Evolutionary conservation across 345 rosid species (phyloP).

Genomic region (Excoecaria cochinchinensis): DNA sequence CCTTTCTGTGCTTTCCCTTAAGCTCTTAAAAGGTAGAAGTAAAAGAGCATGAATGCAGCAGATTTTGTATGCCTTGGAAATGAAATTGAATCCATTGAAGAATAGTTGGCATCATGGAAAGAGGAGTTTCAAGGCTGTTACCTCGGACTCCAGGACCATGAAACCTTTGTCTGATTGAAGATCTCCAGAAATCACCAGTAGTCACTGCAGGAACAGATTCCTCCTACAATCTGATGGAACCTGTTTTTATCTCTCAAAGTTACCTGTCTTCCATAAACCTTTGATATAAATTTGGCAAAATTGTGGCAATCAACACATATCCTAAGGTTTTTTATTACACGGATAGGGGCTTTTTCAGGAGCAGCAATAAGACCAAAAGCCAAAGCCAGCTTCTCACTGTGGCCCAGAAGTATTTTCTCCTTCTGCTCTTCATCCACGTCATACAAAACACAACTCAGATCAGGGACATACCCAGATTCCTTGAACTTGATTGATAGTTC

Average conservation of each 20-base stretch:
- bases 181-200: conserved; percentile 56
- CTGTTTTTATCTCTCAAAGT: conserved; percentile 73
- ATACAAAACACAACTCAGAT: conserved; percentile 69
- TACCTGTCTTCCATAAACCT: conserved; percentile 54
- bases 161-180: background rate
- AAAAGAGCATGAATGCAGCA: background rate
- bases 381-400: conserved; percentile 87
- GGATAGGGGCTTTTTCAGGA: conserved; percentile 45
- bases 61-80: background rate
- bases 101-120: background rate
- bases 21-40: background rate
- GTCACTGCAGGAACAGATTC: conserved; percentile 78
- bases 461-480: conserved; percentile 80
- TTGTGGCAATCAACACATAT: conserved; percentile 88
- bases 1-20: background rate
- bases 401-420: conserved; percentile 75
- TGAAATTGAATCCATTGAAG: background rate
- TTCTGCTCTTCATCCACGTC: conserved; percentile 94
- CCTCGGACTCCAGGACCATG: background rate
- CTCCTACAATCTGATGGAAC: conserved; percentile 59
- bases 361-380: conserved; percentile 67
- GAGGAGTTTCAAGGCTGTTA: background rate
- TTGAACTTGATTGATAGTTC: conserved; percentile 56
- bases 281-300: conserved; percentile 74
- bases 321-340: conserved; percentile 78